Percentiles rank a stretch among this genome's conserved stretches.
Evolutionary conservation across 2,329 filamentous ascomycete species (phyloP).

Genomic region (Neofusicoccum sp.): DNA sequence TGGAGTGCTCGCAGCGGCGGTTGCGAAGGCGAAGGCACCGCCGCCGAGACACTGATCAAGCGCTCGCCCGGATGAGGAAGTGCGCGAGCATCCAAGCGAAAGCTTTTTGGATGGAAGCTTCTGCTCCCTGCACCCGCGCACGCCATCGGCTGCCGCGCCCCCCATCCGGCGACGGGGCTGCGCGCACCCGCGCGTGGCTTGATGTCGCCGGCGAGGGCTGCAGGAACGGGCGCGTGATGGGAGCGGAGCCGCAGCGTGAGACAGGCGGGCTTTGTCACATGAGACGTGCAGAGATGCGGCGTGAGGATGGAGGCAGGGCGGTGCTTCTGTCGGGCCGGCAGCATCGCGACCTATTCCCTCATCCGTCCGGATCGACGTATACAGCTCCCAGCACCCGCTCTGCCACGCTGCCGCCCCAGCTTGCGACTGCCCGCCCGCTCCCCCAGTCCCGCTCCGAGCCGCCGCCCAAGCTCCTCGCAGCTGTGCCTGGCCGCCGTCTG

Average conservation of each 20-base stretch:
- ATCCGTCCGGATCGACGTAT: conserved; percentile 17
- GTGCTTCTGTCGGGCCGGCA: conserved; percentile 17
- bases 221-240: conserved; percentile 13
- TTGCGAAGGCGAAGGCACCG: too few species aligned
- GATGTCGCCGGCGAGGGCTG: conserved; percentile 1
- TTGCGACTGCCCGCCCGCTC: background rate
- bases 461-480: background rate
- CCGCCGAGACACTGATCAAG: too few species aligned
- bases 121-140: too few species aligned
- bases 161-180: background rate
- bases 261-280: background rate
- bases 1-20: background rate
- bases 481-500: background rate
- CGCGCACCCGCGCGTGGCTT: conserved; percentile 4
- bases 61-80: too few species aligned
- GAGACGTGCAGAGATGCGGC: background rate
- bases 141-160: too few species aligned
- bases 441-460: conserved; percentile 4
- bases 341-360: conserved; percentile 19
- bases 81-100: too few species aligned
- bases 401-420: background rate
- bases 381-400: conserved; percentile 15
- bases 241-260: conserved; percentile 2
- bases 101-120: too few species aligned
- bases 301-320: background rate